Conservation (phyloP, 2,329 filamentous ascomycete genomes). For the Fusarium udum region DNA sequence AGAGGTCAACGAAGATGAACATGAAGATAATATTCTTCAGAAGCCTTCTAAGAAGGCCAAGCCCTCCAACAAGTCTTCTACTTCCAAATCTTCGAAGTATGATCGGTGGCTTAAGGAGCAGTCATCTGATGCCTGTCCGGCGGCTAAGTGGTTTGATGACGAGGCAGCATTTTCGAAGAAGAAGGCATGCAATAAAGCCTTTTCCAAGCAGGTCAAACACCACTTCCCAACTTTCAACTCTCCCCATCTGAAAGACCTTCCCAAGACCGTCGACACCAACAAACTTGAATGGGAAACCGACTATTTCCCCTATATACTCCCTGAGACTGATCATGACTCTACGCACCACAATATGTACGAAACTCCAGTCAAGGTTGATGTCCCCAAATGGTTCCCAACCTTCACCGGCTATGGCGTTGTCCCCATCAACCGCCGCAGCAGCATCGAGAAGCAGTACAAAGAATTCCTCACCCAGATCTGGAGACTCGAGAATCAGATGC, state of each 20-base stretch:
- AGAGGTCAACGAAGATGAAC: background rate
- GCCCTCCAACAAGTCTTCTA: background rate
- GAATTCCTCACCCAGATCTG: conserved; percentile 30
- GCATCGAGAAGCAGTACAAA: conserved; percentile 19
- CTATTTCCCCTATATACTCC: conserved; percentile 6
- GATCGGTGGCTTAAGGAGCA: conserved; percentile 9
- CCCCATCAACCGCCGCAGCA: conserved; percentile 4
- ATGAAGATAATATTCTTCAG: background rate
- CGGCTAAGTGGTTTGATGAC: conserved; percentile 1
- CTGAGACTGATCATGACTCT: background rate
- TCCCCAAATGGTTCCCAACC: conserved; percentile 35
- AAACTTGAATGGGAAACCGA: background rate
- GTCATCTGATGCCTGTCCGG: background rate
- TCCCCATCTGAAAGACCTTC: background rate
- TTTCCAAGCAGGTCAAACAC: conserved; percentile 11
- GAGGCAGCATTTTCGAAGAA: conserved; percentile 6
- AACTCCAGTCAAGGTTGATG: background rate
- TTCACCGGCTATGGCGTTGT: conserved; percentile 25
- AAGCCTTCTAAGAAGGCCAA: background rate
- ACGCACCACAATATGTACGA: conserved; percentile 9
- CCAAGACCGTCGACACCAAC: background rate
- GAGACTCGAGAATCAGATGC: conserved; percentile 24
- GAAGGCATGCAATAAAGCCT: conserved; percentile 6
- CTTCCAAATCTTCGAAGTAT: background rate
- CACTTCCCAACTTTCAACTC: conserved; percentile 2